phyloP scores from a whole-genome alignment of 1,284 basidiomycete genomes.

The Trametes versicolor region DNA sequence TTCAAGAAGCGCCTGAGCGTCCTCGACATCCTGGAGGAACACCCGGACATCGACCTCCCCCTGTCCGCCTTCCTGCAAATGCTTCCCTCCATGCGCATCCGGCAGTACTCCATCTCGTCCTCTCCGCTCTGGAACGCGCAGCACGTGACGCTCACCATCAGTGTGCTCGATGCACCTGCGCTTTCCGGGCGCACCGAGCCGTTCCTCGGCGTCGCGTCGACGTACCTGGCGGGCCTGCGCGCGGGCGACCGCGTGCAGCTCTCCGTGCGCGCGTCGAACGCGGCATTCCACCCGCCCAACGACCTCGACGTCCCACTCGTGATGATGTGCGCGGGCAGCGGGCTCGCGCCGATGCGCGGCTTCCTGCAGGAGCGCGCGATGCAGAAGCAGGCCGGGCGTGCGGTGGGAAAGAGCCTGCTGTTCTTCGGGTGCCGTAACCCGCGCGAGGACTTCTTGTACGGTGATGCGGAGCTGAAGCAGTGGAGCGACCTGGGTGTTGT shows the following conservation, averaged over 20 bases:
- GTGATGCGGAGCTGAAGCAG: constrained; percentile 50
- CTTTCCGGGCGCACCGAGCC: constrained; percentile 45
- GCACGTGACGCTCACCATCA: constrained; percentile 56
- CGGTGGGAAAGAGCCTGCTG: constrained; percentile 53
- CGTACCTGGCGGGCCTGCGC: constrained; percentile 54
- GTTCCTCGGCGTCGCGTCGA: constrained; percentile 61
- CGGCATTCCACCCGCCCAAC: constrained; percentile 56
- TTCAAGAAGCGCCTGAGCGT: constrained; percentile 52
- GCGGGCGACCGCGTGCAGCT: constrained; percentile 56
- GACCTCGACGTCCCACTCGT: constrained; percentile 55
- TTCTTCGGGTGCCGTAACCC: constrained; percentile 61
- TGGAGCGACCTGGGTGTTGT: constrained; percentile 56
- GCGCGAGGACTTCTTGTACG: constrained; percentile 54
- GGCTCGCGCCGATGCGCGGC: constrained; percentile 62
- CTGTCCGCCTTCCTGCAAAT: constrained; percentile 52
- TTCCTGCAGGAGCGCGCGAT: constrained; percentile 63
- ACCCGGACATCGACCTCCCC: constrained; percentile 50
- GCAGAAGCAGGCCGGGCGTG: constrained; percentile 54
- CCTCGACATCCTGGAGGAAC: constrained; percentile 56
- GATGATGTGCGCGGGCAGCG: constrained; percentile 60
- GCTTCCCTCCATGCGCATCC: constrained; percentile 58
- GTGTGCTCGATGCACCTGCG: constrained; percentile 52
- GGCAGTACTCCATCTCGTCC: constrained; percentile 64
- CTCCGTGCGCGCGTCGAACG: constrained; percentile 51
- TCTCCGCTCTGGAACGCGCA: constrained; percentile 57